Conservation (phyloP, 2,329 filamentous ascomycete species). For the Calonectria naviculata region DNA sequence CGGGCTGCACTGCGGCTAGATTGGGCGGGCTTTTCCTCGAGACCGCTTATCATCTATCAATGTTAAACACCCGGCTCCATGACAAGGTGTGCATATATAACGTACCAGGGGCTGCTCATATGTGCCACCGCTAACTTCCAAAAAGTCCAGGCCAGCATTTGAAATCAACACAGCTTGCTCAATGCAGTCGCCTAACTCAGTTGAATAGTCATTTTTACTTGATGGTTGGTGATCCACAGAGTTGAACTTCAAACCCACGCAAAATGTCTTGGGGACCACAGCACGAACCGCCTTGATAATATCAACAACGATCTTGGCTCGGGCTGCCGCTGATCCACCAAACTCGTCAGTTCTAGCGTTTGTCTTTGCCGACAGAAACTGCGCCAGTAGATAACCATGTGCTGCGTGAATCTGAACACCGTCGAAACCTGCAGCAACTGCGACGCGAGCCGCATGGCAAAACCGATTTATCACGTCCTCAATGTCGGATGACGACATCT, state of each 20-base stretch:
- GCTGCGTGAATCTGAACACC: constrained; percentile 59
- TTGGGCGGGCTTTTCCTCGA: constrained; percentile 10
- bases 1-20: constrained; percentile 59
- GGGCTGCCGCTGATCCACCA: constrained; percentile 61
- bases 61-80: background rate
- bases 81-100: background rate
- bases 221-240: constrained; percentile 65
- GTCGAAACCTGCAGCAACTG: constrained; percentile 57
- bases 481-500: constrained; percentile 66
- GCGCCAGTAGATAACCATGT: constrained; percentile 68
- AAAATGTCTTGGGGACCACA: constrained; percentile 53
- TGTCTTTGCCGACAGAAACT: constrained; percentile 62
- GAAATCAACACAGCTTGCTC: constrained; percentile 66
- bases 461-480: constrained; percentile 63
- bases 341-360: constrained; percentile 67
- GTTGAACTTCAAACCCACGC: constrained; percentile 67
- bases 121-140: constrained; percentile 74
- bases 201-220: constrained; percentile 25
- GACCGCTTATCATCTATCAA: constrained; percentile 48
- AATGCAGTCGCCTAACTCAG: constrained; percentile 62
- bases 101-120: constrained; percentile 64
- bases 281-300: constrained; percentile 56
- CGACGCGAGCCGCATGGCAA: constrained; percentile 61
- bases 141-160: constrained; percentile 68
- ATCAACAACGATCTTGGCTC: constrained; percentile 63